Evolutionary conservation across 1,139 yeast species (phyloP), one percentile per base, ranked within the genome.

Genomic region (Lodderomyces pseudojiufengensis): DNA sequence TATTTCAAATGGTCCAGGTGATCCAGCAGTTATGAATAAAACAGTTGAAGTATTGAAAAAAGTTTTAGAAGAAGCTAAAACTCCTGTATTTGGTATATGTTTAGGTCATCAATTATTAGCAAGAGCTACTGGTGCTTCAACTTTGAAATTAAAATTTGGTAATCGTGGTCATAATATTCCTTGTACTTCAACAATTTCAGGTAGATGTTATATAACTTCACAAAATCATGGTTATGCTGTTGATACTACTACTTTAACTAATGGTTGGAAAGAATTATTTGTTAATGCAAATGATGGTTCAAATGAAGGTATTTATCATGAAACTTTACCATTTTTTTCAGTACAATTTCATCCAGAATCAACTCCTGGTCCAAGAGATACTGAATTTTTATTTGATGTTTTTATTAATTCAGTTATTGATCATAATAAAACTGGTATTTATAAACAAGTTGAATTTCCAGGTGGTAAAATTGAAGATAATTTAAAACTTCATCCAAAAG

Each of bases 101-200:
- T 74, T 92, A 53, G 99, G 99, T 63, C 99, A 94, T 66, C 99
- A 94, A 72, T 78, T 94, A 58, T 69, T 94, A 59, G 96, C 98
- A 32, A 78, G 95, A 65, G 97, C 99, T 38, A 67, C 92, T 41
- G 99, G 98, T 56, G 97, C 97, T 40, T 71, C 84, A 14, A 92
- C 99, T 39, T 54, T 78, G 56, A 94, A 94, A 66, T 72, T 94
- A 70, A 90, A 90, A 70, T 94, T 87, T 55, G 99, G 99, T 82
- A 94, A 94, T 76, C 90, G 99, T 76, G 99, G 97, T 58, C 99
- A 94, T 71, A 94, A 94, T 63, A 94, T 94, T 51, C 99, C 99
- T 47, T 90, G 96, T 72, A 87, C 97, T 41, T 86, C 95, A 38
- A 73, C 92, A 45, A 77, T 88, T 48, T 83, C 88, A 44, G 98